Conservation (phyloP, 495 filamentous ascomycete genomes). For the Aspergillus bertholletiae region DNA sequence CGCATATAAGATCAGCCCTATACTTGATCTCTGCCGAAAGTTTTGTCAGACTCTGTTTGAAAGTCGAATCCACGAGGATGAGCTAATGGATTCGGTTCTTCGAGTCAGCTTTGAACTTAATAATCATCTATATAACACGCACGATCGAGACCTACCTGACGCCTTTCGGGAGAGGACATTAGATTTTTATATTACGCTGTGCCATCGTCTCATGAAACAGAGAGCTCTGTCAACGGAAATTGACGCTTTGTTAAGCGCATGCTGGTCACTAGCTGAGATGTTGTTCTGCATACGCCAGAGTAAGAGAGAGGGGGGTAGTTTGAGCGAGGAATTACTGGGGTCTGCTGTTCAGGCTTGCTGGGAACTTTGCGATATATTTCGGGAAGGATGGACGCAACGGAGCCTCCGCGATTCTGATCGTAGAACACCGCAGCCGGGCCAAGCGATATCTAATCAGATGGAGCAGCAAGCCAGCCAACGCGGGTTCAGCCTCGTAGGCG, state of each 20-base stretch:
- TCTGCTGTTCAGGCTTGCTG: slow-evolving; percentile 90
- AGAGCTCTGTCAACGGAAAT: slow-evolving; percentile 70
- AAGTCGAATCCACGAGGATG: slow-evolving; percentile 68
- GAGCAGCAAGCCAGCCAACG: slow-evolving; percentile 39
- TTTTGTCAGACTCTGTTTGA: slow-evolving; percentile 92
- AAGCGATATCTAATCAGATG: slow-evolving; percentile 62
- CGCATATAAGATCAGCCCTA: slow-evolving; percentile 68
- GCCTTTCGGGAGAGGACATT: slow-evolving; percentile 85
- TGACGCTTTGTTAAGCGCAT: slow-evolving; percentile 77
- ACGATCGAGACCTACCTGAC: slow-evolving; percentile 80
- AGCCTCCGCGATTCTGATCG: slow-evolving; percentile 80
- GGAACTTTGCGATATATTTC: slow-evolving; percentile 92
- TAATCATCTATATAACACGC: slow-evolving; percentile 90
- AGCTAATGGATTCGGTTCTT: slow-evolving; percentile 76
- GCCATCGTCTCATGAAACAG: slow-evolving; percentile 93
- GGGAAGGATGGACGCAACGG: slow-evolving; percentile 88
- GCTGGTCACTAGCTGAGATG: slow-evolving; percentile 91
- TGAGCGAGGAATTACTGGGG: slow-evolving; percentile 79
- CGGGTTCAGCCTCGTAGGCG: slow-evolving; percentile 27
- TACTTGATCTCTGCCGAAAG: slow-evolving; percentile 81
- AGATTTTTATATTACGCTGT: slow-evolving; percentile 91
- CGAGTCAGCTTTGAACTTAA: slow-evolving; percentile 92
- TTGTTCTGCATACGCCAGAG: slow-evolving; percentile 88
- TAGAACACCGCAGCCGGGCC: slow-evolving; percentile 79
- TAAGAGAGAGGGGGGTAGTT: slow-evolving; percentile 63